Conservation (phyloP, 202 grass and related monocot species). For the Bolboschoenoplectus hybrid region DNA sequence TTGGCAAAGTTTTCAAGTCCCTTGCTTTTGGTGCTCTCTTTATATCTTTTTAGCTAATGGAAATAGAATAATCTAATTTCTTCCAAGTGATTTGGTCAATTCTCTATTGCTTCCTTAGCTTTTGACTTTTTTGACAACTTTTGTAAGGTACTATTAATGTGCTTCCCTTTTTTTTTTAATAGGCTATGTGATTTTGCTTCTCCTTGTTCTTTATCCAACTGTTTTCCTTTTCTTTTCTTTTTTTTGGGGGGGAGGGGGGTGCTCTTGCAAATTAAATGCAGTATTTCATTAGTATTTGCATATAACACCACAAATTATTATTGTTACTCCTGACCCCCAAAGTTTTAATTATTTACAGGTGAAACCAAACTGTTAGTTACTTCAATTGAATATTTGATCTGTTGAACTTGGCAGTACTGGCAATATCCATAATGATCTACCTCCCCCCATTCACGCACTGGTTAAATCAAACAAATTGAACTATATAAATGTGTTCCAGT, state of each 20-base stretch:
- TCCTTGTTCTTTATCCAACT: neutral
- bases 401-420: neutral
- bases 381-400: neutral
- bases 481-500: neutral
- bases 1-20: conserved; percentile 26
- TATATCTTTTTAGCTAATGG: conserved; percentile 3
- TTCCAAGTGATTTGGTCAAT: conserved; percentile 19
- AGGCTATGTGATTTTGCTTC: neutral
- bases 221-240: neutral
- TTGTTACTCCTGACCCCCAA: neutral
- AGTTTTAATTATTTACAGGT: conserved; percentile 3
- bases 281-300: neutral
- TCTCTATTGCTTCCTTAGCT: conserved; percentile 3
- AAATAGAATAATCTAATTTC: neutral
- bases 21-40: neutral
- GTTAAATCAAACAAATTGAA: no score
- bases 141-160: conserved; percentile 24
- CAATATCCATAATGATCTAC: neutral
- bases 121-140: conserved; percentile 28
- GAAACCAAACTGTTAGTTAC: neutral
- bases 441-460: no score
- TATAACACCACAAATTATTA: neutral
- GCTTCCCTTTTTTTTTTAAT: conserved; percentile 2
- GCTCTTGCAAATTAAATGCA: conserved; percentile 17
- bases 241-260: conserved; percentile 5